These are phyloP conservation scores for Blumeria hordei DNA, from an alignment of 2,329 filamentous ascomycete genomes.

Conservation along the genomic window DNA sequence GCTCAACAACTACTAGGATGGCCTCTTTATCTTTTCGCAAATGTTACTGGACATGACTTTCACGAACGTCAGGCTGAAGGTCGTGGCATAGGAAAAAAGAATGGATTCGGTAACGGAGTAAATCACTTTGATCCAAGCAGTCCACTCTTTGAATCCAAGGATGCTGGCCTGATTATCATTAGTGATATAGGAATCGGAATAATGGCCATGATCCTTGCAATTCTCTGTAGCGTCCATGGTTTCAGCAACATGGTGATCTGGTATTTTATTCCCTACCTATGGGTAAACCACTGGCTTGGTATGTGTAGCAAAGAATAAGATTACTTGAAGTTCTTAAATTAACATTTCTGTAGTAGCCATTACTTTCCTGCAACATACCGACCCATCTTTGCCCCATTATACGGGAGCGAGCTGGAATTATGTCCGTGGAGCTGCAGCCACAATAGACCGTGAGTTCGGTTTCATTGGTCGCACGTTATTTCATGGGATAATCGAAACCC, in stretches of 20 bases:
- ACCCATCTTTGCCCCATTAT: constrained; percentile 86
- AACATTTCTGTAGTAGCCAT: constrained; percentile 47
- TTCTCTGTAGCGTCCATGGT: constrained; percentile 54
- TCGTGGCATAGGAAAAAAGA: constrained; percentile 76
- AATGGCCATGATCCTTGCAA: constrained; percentile 30
- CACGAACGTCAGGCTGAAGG: constrained; percentile 82
- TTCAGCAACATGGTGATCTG: constrained; percentile 74
- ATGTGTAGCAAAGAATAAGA: constrained; percentile 20
- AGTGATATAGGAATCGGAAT: constrained; percentile 59
- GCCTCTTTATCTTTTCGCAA: constrained; percentile 75
- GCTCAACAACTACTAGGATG: constrained; percentile 78
- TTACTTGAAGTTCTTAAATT: constrained; percentile 6
- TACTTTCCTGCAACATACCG: constrained; percentile 92
- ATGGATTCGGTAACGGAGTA: constrained; percentile 57
- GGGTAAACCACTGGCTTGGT: constrained; percentile 99
- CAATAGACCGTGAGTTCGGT: constrained; percentile 90
- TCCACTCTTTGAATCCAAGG: constrained; percentile 77
- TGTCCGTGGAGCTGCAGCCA: constrained; percentile 76
- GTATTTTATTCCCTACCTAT: constrained; percentile 88
- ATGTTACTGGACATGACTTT: constrained; percentile 90
- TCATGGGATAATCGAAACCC: constrained; percentile 93
- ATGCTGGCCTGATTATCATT: constrained; percentile 65
- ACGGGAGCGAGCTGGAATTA: constrained; percentile 71
- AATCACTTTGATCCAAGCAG: constrained; percentile 86
- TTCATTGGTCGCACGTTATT: constrained; percentile 79